phyloP scores from a whole-genome alignment of 1,284 basidiomycete genomes.

The Grifola frondosa region DNA sequence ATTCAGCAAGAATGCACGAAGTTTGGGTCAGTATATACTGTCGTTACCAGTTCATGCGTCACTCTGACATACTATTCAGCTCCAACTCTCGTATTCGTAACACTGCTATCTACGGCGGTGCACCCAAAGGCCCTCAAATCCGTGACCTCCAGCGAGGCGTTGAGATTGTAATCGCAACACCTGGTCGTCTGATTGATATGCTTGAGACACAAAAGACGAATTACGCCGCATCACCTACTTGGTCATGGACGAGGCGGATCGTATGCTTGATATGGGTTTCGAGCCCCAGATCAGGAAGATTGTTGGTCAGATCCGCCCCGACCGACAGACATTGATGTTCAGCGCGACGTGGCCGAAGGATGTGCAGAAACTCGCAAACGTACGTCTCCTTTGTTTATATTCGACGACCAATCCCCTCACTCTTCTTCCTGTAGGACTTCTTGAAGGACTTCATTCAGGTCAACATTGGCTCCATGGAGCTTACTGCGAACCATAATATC shows the following conservation, averaged over 20 bases:
- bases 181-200: slow-evolving; percentile 92
- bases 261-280: slow-evolving; percentile 99
- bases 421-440: slow-evolving; percentile 70
- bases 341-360: slow-evolving; percentile 99
- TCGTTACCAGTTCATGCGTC: slow-evolving; percentile 2
- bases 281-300: slow-evolving; percentile 99
- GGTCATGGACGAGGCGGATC: slow-evolving; percentile 99
- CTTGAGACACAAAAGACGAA: slow-evolving; percentile 96
- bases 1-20: slow-evolving; percentile 99
- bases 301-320: slow-evolving; percentile 93
- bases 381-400: slow-evolving; percentile 31
- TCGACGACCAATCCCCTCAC: not conserved
- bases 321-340: slow-evolving; percentile 96
- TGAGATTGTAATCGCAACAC: slow-evolving; percentile 94
- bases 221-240: slow-evolving; percentile 94
- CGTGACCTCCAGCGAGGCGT: slow-evolving; percentile 96
- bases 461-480: slow-evolving; percentile 98
- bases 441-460: slow-evolving; percentile 95
- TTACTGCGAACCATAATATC: slow-evolving; percentile 98
- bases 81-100: slow-evolving; percentile 96
- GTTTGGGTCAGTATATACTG: slow-evolving; percentile 67
- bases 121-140: slow-evolving; percentile 97
- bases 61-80: slow-evolving; percentile 35
- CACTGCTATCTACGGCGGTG: slow-evolving; percentile 98
- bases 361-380: slow-evolving; percentile 93